Evolutionary conservation across 2,329 filamentous ascomycete species (phyloP).

Genomic region (Sporothrix brasiliensis): DNA sequence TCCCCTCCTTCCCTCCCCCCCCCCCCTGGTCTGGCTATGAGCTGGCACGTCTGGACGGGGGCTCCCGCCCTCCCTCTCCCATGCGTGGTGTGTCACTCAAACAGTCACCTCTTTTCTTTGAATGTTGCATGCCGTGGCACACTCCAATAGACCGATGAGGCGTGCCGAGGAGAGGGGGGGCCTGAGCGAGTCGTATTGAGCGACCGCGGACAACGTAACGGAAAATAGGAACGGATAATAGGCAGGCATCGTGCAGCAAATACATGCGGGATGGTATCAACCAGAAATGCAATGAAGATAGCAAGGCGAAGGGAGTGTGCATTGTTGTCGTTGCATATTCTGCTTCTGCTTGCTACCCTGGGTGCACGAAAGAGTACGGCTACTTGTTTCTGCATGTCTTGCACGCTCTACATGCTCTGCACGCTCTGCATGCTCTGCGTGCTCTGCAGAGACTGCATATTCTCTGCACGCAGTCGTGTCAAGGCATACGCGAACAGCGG

Average conservation of each 20-base stretch:
- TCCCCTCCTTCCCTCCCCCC: not conserved
- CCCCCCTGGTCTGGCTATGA: constrained; percentile 13
- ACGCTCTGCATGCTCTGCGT: not conserved
- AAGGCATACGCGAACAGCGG: constrained; percentile 3
- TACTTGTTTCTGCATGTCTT: too few relatives aligned
- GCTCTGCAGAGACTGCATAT: not conserved
- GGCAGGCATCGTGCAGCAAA: too few relatives aligned
- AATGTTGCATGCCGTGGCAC: constrained; percentile 22
- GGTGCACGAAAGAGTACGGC: too few relatives aligned
- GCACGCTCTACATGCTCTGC: not conserved
- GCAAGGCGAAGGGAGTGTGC: not conserved
- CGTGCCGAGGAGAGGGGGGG: not conserved
- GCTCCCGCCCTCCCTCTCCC: not conserved
- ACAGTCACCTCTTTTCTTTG: not conserved
- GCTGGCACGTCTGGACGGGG: constrained; percentile 15
- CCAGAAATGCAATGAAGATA: too few relatives aligned
- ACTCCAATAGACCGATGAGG: not conserved
- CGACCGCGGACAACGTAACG: not conserved
- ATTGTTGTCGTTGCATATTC: constrained; percentile 12
- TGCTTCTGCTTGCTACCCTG: too few relatives aligned
- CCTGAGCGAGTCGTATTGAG: not conserved
- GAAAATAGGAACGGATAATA: not conserved
- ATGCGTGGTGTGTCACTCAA: not conserved
- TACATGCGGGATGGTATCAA: not conserved
- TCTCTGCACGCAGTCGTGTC: constrained; percentile 16